Evolutionary conservation across 176 grass and related monocot species (phyloP).

Genomic region (Zizania latifolia): DNA sequence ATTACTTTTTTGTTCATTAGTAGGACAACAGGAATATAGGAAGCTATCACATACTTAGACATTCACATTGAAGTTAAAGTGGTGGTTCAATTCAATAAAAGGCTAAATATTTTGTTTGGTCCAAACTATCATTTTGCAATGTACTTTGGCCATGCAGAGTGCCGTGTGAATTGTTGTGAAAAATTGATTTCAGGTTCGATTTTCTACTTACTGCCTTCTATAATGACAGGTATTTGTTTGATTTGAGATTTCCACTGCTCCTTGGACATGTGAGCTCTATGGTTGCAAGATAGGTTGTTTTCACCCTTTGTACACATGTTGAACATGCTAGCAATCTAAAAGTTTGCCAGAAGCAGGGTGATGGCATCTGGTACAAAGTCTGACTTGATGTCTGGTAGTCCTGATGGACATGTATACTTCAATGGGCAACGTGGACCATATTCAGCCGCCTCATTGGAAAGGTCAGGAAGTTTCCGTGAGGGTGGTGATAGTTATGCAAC

Average conservation of each 20-base stretch:
- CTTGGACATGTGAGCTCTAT: slow-evolving; percentile 27
- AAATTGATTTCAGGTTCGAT: background rate
- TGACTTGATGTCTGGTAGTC: slow-evolving; percentile 51
- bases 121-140: slow-evolving; percentile 8
- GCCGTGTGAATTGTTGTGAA: background rate
- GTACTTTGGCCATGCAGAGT: background rate
- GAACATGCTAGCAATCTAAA: slow-evolving; percentile 17
- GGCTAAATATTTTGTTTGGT: background rate
- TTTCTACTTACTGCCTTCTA: slow-evolving; percentile 8
- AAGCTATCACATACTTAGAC: background rate
- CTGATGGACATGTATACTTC: slow-evolving; percentile 64
- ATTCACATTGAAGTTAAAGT: slow-evolving; percentile 6
- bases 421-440: slow-evolving; percentile 46
- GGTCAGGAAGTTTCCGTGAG: slow-evolving; percentile 59
- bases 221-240: slow-evolving; percentile 34
- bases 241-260: slow-evolving; percentile 19
- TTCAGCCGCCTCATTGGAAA: slow-evolving; percentile 61
- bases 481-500: slow-evolving; percentile 40
- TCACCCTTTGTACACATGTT: slow-evolving; percentile 23
- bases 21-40: background rate
- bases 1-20: background rate
- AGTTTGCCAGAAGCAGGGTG: slow-evolving; percentile 28
- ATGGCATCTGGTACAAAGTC: slow-evolving; percentile 78
- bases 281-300: slow-evolving; percentile 29
- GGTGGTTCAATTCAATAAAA: background rate